Percentiles rank a stretch among this genome's conserved stretches.
phyloP scores from a whole-genome alignment of 2,329 filamentous ascomycete genomes.

The Colletotrichum lentis region DNA sequence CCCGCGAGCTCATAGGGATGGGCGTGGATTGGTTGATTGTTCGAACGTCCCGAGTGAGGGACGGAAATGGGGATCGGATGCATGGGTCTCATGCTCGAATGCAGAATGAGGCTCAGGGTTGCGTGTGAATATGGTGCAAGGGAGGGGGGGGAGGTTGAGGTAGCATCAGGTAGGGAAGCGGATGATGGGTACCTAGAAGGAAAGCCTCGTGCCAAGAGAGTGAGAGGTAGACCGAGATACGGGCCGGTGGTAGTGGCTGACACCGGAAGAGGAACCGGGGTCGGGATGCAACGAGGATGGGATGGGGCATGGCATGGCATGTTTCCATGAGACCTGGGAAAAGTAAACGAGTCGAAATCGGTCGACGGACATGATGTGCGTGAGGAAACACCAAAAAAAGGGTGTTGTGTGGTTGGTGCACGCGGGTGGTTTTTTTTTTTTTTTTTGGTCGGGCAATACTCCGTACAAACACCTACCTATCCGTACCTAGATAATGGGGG shows the following conservation, averaged over 20 bases:
- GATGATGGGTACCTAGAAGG: slow-evolving; percentile 12
- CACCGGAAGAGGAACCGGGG: neutral
- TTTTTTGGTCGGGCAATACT: no score
- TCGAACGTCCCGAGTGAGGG: neutral
- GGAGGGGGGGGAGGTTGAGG: neutral
- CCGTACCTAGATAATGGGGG: no score
- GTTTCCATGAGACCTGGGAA: neutral
- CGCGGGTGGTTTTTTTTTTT: no score
- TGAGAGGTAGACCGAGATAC: neutral
- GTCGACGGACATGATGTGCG: neutral
- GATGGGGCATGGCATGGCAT: neutral
- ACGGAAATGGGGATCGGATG: neutral
- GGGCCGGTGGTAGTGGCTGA: neutral
- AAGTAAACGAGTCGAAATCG: neutral
- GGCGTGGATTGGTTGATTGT: neutral
- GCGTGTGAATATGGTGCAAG: neutral
- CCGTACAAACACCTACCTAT: no score
- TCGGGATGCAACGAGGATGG: neutral
- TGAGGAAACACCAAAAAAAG: neutral
- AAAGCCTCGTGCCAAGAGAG: neutral
- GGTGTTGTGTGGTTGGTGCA: slow-evolving; percentile 9
- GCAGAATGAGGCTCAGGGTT: neutral
- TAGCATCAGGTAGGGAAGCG: neutral
- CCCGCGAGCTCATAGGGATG: neutral
- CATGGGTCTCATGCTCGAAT: neutral